Evolutionary conservation across 352 stramenopile species (phyloP).

Genomic region (Aphanomyces euteiches): DNA sequence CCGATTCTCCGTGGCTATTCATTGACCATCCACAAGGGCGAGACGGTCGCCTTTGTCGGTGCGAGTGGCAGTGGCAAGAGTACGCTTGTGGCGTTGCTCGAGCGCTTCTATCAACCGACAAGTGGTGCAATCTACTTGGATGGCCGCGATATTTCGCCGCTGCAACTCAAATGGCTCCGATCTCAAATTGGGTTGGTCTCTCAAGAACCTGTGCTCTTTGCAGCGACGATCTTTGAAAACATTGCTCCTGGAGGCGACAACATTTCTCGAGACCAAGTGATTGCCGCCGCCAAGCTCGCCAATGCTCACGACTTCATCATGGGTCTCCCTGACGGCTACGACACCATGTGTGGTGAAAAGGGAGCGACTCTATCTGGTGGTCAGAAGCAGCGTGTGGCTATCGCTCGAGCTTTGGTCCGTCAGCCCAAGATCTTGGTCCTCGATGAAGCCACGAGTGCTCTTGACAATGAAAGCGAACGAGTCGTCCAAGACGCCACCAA

Average conservation of each 20-base stretch:
- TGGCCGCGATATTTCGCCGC: slow-evolving; percentile 59
- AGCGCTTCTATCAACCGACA: slow-evolving; percentile 87
- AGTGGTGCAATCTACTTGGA: slow-evolving; percentile 74
- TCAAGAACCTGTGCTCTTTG: slow-evolving; percentile 78
- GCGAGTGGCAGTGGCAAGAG: slow-evolving; percentile 50
- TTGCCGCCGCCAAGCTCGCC: slow-evolving; percentile 12
- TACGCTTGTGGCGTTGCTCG: slow-evolving; percentile 65
- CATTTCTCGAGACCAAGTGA: no score
- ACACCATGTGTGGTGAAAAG: slow-evolving; percentile 57
- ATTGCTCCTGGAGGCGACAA: no score
- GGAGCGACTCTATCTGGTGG: slow-evolving; percentile 85
- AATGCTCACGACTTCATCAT: slow-evolving; percentile 67
- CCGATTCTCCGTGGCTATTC: slow-evolving; percentile 30
- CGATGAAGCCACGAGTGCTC: slow-evolving; percentile 63
- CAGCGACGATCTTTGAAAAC: no score
- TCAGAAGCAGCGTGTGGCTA: slow-evolving; percentile 84
- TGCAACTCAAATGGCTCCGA: slow-evolving; percentile 73
- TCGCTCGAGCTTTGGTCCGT: slow-evolving; percentile 74
- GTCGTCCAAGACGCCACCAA: no score
- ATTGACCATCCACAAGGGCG: slow-evolving; percentile 37
- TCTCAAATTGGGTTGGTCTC: slow-evolving; percentile 65
- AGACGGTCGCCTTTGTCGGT: slow-evolving; percentile 46
- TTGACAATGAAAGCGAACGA: no score
- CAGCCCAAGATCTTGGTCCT: slow-evolving; percentile 46
- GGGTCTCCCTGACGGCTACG: slow-evolving; percentile 76